A percentile compares a stretch with the other conserved stretches of the same genome.
phyloP scores from a whole-genome alignment of 2,329 filamentous ascomycete genomes.

The Cordyceps pruinosa region DNA sequence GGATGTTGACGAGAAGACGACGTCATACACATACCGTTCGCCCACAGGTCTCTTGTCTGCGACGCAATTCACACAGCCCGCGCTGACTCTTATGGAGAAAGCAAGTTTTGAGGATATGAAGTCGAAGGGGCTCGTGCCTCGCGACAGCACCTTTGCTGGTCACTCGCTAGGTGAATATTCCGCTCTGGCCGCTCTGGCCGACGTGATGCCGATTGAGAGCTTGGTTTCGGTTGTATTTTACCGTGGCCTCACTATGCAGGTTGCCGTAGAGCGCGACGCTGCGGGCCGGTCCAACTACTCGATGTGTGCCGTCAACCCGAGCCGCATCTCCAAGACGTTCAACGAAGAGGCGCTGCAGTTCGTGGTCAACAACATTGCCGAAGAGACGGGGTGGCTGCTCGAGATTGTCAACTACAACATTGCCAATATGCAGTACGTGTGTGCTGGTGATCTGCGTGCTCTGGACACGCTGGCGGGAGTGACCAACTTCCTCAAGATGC shows the following conservation, averaged over 20 bases:
- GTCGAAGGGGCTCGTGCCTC: conserved; percentile 88
- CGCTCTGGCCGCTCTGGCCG: conserved; percentile 86
- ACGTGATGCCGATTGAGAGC: conserved; percentile 99
- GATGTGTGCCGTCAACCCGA: conserved; percentile 98
- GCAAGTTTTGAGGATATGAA: conserved; percentile 99
- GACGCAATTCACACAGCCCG: conserved; percentile 97
- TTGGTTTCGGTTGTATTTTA: conserved; percentile 99
- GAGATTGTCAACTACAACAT: conserved; percentile 98
- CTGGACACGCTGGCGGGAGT: conserved; percentile 71
- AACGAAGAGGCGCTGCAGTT: conserved; percentile 96
- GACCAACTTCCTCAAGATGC: conserved; percentile 89
- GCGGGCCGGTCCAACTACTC: conserved; percentile 93
- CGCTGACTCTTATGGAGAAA: conserved; percentile 98
- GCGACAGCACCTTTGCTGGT: conserved; percentile 94
- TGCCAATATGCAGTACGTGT: conserved; percentile 69
- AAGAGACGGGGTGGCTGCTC: conserved; percentile 89
- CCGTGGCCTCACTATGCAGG: conserved; percentile 97
- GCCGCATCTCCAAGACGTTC: conserved; percentile 96
- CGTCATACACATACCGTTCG: conserved; percentile 94
- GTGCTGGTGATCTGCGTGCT: conserved; percentile 62
- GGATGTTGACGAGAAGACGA: conserved; percentile 86
- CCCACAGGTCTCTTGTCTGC: conserved; percentile 91
- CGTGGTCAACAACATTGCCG: conserved; percentile 89
- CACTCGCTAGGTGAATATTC: conserved; percentile 99
- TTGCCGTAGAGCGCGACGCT: conserved; percentile 93